A percentile compares a stretch with the other conserved stretches of the same genome.
Evolutionary conservation across 2,329 filamentous ascomycete genomes (phyloP).

Genomic region (Lachnellula occidentalis): DNA sequence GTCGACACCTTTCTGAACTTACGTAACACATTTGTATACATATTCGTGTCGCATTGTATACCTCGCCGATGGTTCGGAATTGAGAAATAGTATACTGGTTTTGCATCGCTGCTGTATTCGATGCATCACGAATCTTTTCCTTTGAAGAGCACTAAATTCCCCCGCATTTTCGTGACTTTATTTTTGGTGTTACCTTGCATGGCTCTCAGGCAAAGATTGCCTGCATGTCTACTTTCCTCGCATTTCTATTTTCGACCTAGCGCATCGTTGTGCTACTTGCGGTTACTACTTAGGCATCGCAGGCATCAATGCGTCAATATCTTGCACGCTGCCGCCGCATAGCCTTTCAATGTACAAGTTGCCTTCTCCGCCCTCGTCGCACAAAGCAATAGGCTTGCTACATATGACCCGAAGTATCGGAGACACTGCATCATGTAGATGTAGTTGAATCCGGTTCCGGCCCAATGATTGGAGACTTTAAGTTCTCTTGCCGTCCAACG

Average conservation of each 20-base stretch:
- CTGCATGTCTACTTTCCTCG: background rate
- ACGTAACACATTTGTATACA: too few species aligned
- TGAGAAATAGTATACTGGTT: conserved; percentile 37
- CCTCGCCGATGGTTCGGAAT: too few species aligned
- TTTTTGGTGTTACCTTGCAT: too few species aligned
- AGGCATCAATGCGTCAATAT: background rate
- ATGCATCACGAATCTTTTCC: background rate
- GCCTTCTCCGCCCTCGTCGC: background rate
- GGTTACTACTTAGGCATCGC: background rate
- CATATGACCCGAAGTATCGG: background rate
- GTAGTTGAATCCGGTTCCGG: background rate
- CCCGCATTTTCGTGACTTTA: background rate
- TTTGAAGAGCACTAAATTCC: background rate
- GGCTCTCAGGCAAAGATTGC: background rate
- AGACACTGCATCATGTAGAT: background rate
- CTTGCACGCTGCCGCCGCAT: background rate
- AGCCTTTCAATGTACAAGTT: background rate
- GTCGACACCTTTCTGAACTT: too few species aligned
- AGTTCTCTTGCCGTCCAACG: background rate
- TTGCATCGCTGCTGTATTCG: background rate
- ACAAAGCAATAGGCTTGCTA: background rate
- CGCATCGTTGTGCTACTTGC: background rate
- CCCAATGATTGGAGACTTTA: background rate
- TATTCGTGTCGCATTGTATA: too few species aligned
- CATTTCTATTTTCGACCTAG: background rate